These are phyloP conservation scores for Jatropha multifida DNA, from an alignment of 441 rosid species.

Conservation along the genomic window DNA sequence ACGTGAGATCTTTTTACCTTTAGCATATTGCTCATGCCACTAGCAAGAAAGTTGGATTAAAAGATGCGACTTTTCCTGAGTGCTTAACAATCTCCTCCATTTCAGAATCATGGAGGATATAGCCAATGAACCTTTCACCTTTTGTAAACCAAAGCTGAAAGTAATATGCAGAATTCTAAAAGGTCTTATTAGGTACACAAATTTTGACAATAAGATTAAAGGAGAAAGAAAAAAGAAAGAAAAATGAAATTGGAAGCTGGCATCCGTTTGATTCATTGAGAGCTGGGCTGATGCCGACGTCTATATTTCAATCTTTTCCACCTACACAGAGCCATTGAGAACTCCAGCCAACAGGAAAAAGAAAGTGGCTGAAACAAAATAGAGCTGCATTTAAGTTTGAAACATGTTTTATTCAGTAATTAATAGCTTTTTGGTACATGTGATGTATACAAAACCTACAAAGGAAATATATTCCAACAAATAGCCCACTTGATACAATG, in stretches of 20 bases:
- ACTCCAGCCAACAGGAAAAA: not conserved
- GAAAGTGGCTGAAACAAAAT: too few relatives aligned
- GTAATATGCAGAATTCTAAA: slow-evolving; percentile 16
- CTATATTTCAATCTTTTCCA: not conserved
- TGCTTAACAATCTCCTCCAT: slow-evolving; percentile 33
- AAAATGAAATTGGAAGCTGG: not conserved
- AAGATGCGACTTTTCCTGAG: slow-evolving; percentile 24
- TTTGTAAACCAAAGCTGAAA: slow-evolving; percentile 22
- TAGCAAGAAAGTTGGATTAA: slow-evolving; percentile 14
- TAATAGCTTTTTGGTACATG: slow-evolving; percentile 24
- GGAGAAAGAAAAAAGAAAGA: not conserved
- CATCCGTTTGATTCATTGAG: not conserved
- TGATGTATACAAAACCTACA: slow-evolving; percentile 15
- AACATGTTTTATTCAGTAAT: slow-evolving; percentile 17
- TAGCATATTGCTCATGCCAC: slow-evolving; percentile 32
- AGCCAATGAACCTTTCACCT: slow-evolving; percentile 15
- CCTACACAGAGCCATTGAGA: not conserved
- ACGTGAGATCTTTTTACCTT: slow-evolving; percentile 3
- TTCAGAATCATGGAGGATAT: slow-evolving; percentile 19
- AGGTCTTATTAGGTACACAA: slow-evolving; percentile 8
- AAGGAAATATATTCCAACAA: slow-evolving; percentile 14
- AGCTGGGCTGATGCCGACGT: not conserved
- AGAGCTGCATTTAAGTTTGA: not conserved
- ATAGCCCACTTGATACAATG: slow-evolving; percentile 8
- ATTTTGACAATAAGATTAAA: not conserved